Evolutionary conservation across 371 early-diverging fungal species (phyloP).

Genomic region (Haplosporangium sp.): DNA sequence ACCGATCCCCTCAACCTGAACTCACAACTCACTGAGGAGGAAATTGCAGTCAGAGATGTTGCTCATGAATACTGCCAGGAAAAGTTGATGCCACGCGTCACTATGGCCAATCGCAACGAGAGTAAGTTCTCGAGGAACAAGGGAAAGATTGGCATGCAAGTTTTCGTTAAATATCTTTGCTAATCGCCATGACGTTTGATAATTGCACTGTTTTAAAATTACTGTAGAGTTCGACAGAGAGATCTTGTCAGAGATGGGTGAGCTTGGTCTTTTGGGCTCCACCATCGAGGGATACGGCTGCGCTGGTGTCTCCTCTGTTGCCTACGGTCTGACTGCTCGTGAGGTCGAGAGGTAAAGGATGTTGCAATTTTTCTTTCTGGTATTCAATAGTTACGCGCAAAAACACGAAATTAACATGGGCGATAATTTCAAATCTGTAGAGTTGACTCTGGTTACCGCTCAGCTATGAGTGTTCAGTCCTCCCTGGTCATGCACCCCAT

Average conservation of each 20-base stretch:
- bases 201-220: neutral
- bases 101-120: constrained; percentile 88
- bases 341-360: constrained; percentile 87
- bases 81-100: constrained; percentile 88
- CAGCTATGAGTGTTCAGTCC: constrained; percentile 98
- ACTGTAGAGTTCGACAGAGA: constrained; percentile 83
- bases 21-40: constrained; percentile 90
- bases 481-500: constrained; percentile 98
- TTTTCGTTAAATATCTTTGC: neutral
- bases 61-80: constrained; percentile 91
- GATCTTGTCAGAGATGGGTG: constrained; percentile 95
- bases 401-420: neutral
- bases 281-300: constrained; percentile 98
- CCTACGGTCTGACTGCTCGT: constrained; percentile 96
- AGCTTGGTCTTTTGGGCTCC: constrained; percentile 93
- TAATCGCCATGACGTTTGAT: too few relatives aligned
- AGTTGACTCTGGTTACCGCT: constrained; percentile 96
- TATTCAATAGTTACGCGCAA: neutral
- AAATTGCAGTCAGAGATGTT: constrained; percentile 84
- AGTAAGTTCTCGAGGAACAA: constrained; percentile 58
- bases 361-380: constrained; percentile 4
- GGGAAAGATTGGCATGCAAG: constrained; percentile 3
- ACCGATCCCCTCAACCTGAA: constrained; percentile 91
- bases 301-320: constrained; percentile 96
- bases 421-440: constrained; percentile 50